Base-by-base conservation (phyloP, 306 rosid species). In the Castanea mollissima region DNA sequence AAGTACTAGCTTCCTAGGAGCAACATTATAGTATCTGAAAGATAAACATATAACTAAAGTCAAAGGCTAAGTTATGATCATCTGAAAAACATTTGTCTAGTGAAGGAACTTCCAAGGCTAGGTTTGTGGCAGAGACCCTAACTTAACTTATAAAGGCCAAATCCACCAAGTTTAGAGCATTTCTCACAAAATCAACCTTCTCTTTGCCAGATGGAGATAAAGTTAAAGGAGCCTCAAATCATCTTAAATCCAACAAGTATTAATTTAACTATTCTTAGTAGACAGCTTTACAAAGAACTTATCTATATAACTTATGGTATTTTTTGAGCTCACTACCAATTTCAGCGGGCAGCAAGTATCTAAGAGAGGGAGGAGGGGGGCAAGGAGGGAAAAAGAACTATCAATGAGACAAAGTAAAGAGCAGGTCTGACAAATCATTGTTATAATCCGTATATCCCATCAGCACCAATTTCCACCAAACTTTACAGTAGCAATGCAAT, bases 31-130 rank as follows among this genome's bases (percentile, higher is more conserved):
- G 71, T 63, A 8, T 41, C 11, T 51, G 44, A 70, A 70, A 32
- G 16, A 25, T 35, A 29, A 16, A 52, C 64, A 32, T 49, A 73
- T 7, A 19, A 20, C 77, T 56, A 55, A 70, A 57, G 18, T 77
- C 67, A 19, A 55, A 55, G 34, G 21, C 76, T 54, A 13, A 64
- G 5, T 69, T 73, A 63, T 23, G 78, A 74, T 55, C 49, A 65
- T 74, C 29, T 56, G 29, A 16, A 55, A 55, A 80, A 5, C 78
- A 18, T 29, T 27, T 9, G 34, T 2, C 12, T 44, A 51, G 7
- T 19, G 73, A 72, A 19, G 15, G 54, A 49, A 49, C 4, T 49
- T 31, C 41, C 55, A 60, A 71, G 32, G 78, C 69, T 62, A 80
- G 20, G 76, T 25, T 73, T 19, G 69, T 75, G 49, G 9, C 38